Base-by-base conservation (phyloP, 306 rosid species). In the Biancaea sappan region DNA sequence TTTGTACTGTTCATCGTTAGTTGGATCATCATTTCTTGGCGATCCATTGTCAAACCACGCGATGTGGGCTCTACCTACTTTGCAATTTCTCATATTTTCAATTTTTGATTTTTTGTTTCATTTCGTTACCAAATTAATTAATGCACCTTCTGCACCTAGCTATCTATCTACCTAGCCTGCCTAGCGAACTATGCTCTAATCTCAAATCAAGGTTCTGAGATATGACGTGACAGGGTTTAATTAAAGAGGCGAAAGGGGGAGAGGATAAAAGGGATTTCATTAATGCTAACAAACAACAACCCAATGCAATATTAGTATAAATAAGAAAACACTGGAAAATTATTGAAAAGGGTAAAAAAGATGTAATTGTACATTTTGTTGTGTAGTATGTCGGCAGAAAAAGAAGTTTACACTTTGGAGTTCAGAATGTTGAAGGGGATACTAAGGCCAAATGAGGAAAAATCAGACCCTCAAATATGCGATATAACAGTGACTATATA, bases 21-120 rank as follows among this genome's bases (percentile, higher is more conserved):
- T 85, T 87, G 76, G 81, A 58, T 84, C 85, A 89, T 83, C 83
- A 83, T 69, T 69, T 80, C 83, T 77, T 41, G 72, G 51, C 69
- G 50, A 71, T 77, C 57, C 54, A 51, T 29, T 51, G 64, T 71
- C 57, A 75, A 77, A 31, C 82, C 72, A 66, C 57, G 66, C 63
- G 76, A 74, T 77, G 87, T 82, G 81, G 80, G 82, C 79, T 80
- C 81, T 74, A 82, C 84, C 12, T 48, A 28, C 72, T 64, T 79
- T 80, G n/a, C 65, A 41, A 18, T 66, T 9, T 41, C 34, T 29
- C 26, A n/a, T n/a, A n/a, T n/a, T n/a, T n/a, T n/a, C n/a, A n/a
- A n/a, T 15, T 2, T 16, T 4, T 6, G 15, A 19, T 60, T 72
- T 63, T 38, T 57, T 18, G 40, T 18, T 60, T 31, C 65, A 58